A percentile compares a stretch with the other conserved stretches of the same genome.
These are phyloP conservation scores for Liquidambar formosana DNA, from an alignment of 164 flowering plant species.

Conservation along the genomic window DNA sequence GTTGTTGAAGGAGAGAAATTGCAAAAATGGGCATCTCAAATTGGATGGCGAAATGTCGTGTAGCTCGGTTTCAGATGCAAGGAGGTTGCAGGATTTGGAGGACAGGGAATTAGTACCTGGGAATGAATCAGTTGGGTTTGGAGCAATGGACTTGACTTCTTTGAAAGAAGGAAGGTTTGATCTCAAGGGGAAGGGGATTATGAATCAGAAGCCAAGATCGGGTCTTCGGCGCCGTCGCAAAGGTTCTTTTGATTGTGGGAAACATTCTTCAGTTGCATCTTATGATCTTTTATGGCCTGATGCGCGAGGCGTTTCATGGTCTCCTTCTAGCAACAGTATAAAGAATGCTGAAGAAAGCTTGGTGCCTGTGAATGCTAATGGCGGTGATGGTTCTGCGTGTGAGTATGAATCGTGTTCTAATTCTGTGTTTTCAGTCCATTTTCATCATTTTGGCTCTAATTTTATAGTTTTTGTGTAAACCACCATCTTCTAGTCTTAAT, in stretches of 20 bases:
- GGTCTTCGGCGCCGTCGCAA: conserved; percentile 38
- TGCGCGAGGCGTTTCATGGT: conserved; percentile 4
- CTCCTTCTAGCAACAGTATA: conserved; percentile 16
- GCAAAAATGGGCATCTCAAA: conserved; percentile 24
- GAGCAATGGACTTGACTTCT: not conserved
- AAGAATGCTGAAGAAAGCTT: conserved; percentile 24
- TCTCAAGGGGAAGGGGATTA: conserved; percentile 46
- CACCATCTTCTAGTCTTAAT: no score
- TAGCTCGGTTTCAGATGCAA: conserved; percentile 40
- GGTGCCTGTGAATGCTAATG: conserved; percentile 9
- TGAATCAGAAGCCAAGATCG: conserved; percentile 31
- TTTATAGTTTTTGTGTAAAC: no score
- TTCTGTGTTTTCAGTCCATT: not conserved
- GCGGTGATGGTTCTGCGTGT: conserved; percentile 16
- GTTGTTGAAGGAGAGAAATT: conserved; percentile 13
- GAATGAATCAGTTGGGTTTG: conserved; percentile 3
- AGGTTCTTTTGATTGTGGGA: conserved; percentile 21
- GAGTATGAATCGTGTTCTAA: conserved; percentile 5
- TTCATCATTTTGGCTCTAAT: not conserved
- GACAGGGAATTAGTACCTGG: conserved; percentile 3
- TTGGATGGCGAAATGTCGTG: conserved; percentile 53
- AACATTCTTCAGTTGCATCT: conserved; percentile 25
- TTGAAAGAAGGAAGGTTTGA: conserved; percentile 26
- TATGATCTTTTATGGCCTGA: conserved; percentile 19
- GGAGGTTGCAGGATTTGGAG: conserved; percentile 10